A percentile compares a stretch with the other conserved stretches of the same genome.
These are phyloP conservation scores for Microcyclospora pomicola DNA, from an alignment of 2,329 filamentous ascomycete species.

Conservation along the genomic window DNA sequence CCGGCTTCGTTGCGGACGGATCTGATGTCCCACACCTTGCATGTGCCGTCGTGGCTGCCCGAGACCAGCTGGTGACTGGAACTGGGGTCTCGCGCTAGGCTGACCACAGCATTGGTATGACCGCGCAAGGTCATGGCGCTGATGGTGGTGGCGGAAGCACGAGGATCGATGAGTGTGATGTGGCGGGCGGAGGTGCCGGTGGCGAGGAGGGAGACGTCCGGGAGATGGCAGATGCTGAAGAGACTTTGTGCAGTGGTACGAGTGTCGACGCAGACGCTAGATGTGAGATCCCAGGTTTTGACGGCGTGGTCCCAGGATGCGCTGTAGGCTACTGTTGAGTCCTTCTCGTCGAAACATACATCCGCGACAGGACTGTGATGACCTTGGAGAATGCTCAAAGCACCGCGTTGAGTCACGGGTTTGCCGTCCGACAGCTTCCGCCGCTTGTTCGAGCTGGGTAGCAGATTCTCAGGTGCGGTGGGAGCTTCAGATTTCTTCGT, in stretches of 20 bases:
- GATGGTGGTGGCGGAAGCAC: slow-evolving; percentile 60
- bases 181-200: slow-evolving; percentile 75
- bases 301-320: slow-evolving; percentile 83
- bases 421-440: slow-evolving; percentile 47
- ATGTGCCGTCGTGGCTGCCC: slow-evolving; percentile 84
- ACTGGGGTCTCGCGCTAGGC: slow-evolving; percentile 45
- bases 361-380: slow-evolving; percentile 65
- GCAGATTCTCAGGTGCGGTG: slow-evolving; percentile 52
- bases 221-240: slow-evolving; percentile 62
- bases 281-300: slow-evolving; percentile 82
- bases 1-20: slow-evolving; percentile 40
- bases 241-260: slow-evolving; percentile 74
- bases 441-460: slow-evolving; percentile 63
- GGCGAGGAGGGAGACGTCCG: slow-evolving; percentile 47
- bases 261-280: slow-evolving; percentile 62
- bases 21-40: slow-evolving; percentile 85
- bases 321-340: slow-evolving; percentile 81
- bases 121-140: slow-evolving; percentile 83
- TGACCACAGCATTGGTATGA: slow-evolving; percentile 60
- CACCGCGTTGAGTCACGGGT: slow-evolving; percentile 55
- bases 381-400: slow-evolving; percentile 57
- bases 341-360: slow-evolving; percentile 70
- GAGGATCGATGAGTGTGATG: slow-evolving; percentile 85
- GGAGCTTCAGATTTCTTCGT: slow-evolving; percentile 64
- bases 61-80: slow-evolving; percentile 67